Base-by-base conservation (phyloP, 371 early-diverging fungal species). In the Blakeslea trispora region DNA sequence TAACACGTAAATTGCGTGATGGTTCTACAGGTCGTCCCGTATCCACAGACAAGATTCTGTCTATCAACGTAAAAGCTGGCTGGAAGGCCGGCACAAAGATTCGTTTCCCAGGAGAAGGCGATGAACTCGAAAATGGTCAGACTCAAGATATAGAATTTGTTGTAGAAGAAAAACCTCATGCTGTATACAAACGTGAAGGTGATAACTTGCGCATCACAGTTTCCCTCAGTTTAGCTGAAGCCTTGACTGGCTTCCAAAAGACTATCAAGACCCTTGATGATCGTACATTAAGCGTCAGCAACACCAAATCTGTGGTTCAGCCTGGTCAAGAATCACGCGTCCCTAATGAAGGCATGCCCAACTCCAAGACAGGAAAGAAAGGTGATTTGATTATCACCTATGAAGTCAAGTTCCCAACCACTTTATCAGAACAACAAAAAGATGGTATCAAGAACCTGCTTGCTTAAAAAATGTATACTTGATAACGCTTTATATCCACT, bases 21-120 rank as follows among this genome's bases (percentile, higher is more conserved):
- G 77, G 75, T 19, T 55, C 80, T 3, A 68, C 76, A 11, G 87
- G 89, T 14, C 63, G 68, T 32, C 42, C 66, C 23, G 68, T 79
- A 0, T 47, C 81, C 0, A 65, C 86, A 0, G 97, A 96, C 60
- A 95, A 96, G 75, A 80, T 94, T 17, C 77, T 99, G 14, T 82
- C 83, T 28, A 82, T 99, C 57, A 81, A 90, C 56, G 79, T 99
- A 70, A 95, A 93, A 64, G 92, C 98, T 1, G 99, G 99, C 5
- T 97, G 97, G 95, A 98, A 98, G 72, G 90, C 95, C 5, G 99
- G 99, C 7, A 97, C 99, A 54, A 97, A 98, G 77, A 86, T 99
- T 62, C 89, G 89, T 15, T 99, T 93, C 79, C 79, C 87, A 2
- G 88, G 86, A 41, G 94, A 97, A 74, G 99, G 99, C 21, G 98